phyloP scores from a whole-genome alignment of 306 rosid genomes.

The Cicer arietinum region DNA sequence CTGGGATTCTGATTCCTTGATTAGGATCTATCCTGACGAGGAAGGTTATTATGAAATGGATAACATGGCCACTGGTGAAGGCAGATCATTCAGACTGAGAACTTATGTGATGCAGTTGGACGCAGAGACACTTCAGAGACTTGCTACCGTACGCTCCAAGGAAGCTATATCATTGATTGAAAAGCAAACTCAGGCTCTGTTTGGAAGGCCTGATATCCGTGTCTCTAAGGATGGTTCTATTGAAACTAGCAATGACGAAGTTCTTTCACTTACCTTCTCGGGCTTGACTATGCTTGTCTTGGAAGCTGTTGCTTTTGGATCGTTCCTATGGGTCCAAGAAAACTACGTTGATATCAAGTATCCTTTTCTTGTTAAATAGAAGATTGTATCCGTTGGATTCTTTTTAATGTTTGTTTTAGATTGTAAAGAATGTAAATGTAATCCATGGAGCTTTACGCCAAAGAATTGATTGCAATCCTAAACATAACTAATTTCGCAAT shows the following conservation, averaged over 20 bases:
- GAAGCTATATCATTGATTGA: constrained; percentile 95
- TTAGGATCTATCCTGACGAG: constrained; percentile 59
- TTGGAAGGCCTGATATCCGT: constrained; percentile 80
- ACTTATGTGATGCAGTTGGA: constrained; percentile 90
- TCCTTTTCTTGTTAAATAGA: constrained; percentile 66
- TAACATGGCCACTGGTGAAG: constrained; percentile 46
- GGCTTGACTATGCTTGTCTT: constrained; percentile 83
- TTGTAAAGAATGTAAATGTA: constrained; percentile 48
- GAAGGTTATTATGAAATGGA: constrained; percentile 48
- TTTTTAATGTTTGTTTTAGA: constrained; percentile 33
- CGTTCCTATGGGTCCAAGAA: constrained; percentile 88
- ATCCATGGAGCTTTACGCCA: constrained; percentile 27
- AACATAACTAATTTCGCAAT: constrained; percentile 18
- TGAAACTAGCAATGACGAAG: constrained; percentile 67
- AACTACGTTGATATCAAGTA: constrained; percentile 81
- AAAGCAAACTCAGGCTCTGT: constrained; percentile 91
- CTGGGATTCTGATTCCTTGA: constrained; percentile 94
- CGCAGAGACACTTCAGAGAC: constrained; percentile 81
- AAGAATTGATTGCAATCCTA: constrained; percentile 33
- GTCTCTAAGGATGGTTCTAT: constrained; percentile 75
- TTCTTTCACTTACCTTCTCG: constrained; percentile 63
- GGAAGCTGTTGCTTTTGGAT: constrained; percentile 91
- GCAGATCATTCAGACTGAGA: constrained; percentile 61
- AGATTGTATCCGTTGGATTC: background rate
- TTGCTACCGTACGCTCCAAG: constrained; percentile 82